Evolutionary conservation across 352 stramenopile species (phyloP).

Genomic region (Phytophthora podocarpi): DNA sequence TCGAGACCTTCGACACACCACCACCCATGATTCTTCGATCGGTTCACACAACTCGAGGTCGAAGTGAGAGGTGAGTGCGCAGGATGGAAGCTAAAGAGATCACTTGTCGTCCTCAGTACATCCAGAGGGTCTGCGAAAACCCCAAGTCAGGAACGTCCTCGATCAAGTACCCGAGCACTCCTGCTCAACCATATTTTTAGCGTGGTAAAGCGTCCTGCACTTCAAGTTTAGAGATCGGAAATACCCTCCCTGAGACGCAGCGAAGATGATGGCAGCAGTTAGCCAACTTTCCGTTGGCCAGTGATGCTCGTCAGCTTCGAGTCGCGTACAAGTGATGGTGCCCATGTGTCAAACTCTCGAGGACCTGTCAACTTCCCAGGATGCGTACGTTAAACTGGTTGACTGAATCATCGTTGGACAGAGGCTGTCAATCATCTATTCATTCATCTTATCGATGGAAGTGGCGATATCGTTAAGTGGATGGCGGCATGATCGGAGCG

Average conservation of each 20-base stretch:
- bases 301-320: background rate
- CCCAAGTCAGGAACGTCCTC: constrained; percentile 13
- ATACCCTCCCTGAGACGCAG: no score
- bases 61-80: background rate
- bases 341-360: no score
- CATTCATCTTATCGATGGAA: no score
- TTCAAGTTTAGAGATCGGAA: constrained; percentile 11
- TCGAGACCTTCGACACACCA: constrained; percentile 34
- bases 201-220: background rate
- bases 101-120: constrained; percentile 11
- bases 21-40: constrained; percentile 41
- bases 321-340: no score
- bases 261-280: no score
- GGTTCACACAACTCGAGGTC: constrained; percentile 11
- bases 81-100: constrained; percentile 4
- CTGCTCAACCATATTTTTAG: constrained; percentile 33
- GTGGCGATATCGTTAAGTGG: no score
- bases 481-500: constrained; percentile 36
- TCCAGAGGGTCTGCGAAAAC: background rate
- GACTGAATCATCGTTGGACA: no score
- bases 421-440: background rate
- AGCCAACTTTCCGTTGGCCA: no score
- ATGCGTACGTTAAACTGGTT: no score
- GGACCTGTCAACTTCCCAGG: background rate
- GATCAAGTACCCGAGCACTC: background rate